Evolutionary conservation across 805 yeast genomes (phyloP).

Genomic region (Tetrapisispora phaffii): DNA sequence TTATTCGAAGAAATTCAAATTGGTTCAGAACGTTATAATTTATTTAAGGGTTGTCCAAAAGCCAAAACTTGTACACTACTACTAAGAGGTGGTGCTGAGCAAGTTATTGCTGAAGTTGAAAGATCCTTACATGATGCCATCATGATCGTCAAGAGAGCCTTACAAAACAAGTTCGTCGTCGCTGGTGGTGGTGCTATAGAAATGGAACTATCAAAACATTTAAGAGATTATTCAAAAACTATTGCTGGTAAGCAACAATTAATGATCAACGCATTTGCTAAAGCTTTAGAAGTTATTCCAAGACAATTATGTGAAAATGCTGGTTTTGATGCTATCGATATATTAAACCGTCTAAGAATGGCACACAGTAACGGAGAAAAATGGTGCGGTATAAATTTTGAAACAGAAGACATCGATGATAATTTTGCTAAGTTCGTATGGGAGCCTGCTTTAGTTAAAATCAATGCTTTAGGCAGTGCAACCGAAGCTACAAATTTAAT

Average conservation of each 20-base stretch:
- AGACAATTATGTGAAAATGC: constrained; percentile 97
- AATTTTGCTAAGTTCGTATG: constrained; percentile 83
- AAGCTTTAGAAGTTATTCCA: constrained; percentile 91
- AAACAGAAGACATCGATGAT: constrained; percentile 69
- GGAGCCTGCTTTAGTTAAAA: constrained; percentile 95
- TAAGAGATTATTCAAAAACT: constrained; percentile 76
- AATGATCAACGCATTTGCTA: constrained; percentile 84
- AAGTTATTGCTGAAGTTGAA: constrained; percentile 95
- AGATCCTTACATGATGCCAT: constrained; percentile 96
- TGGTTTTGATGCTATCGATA: constrained; percentile 96
- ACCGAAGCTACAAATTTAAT: constrained; percentile 93
- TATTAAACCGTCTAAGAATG: constrained; percentile 82
- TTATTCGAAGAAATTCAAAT: constrained; percentile 87
- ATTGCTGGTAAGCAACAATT: constrained; percentile 95
- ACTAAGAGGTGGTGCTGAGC: constrained; percentile 96
- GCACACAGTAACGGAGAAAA: constrained; percentile 87
- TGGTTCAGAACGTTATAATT: constrained; percentile 89
- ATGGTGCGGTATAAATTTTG: constrained; percentile 91
- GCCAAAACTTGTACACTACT: constrained; percentile 90
- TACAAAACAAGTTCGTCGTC: constrained; percentile 75
- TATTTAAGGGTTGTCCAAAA: constrained; percentile 85
- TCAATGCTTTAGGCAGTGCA: constrained; percentile 89
- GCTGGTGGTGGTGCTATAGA: constrained; percentile 99
- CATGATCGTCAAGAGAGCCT: constrained; percentile 94
- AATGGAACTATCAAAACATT: constrained; percentile 86